phyloP scores from a whole-genome alignment of 345 rosid genomes.

The Bruguiera gymnorhiza region DNA sequence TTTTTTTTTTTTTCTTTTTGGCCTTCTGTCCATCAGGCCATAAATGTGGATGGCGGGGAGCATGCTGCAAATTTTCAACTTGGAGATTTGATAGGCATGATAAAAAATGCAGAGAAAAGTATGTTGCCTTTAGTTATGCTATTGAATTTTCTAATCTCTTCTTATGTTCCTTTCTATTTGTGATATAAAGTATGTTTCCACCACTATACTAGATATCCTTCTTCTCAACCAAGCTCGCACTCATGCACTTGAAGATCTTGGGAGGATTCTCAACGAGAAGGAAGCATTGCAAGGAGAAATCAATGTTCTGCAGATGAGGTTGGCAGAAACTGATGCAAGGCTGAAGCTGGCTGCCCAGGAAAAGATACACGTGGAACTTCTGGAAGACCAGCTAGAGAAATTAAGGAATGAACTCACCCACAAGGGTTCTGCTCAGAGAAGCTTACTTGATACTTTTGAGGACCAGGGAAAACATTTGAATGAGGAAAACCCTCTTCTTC shows the following conservation, averaged over 20 bases:
- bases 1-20: background rate
- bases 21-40: conserved; percentile 38
- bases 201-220: conserved; percentile 58
- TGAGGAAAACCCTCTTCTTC: conserved; percentile 30
- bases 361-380: conserved; percentile 62
- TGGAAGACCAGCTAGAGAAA: conserved; percentile 71
- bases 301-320: conserved; percentile 56
- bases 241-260: conserved; percentile 70
- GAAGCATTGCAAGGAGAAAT: conserved; percentile 76
- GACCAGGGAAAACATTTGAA: conserved; percentile 20
- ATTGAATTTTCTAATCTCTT: conserved; percentile 1
- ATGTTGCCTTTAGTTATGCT: conserved; percentile 19
- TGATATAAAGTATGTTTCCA: conserved; percentile 5
- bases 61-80: conserved; percentile 47
- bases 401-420: conserved; percentile 49
- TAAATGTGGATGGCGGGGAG: conserved; percentile 43
- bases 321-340: conserved; percentile 88
- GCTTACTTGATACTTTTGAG: conserved; percentile 17
- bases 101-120: conserved; percentile 88
- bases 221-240: conserved; percentile 79
- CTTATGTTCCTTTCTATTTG: background rate
- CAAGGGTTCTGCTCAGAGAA: conserved; percentile 31
- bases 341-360: conserved; percentile 71
- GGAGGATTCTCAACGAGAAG: conserved; percentile 62
- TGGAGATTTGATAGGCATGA: conserved; percentile 66